Conservation (phyloP, 129 eudicot genomes). For the Smallanthus sonchifolius region DNA sequence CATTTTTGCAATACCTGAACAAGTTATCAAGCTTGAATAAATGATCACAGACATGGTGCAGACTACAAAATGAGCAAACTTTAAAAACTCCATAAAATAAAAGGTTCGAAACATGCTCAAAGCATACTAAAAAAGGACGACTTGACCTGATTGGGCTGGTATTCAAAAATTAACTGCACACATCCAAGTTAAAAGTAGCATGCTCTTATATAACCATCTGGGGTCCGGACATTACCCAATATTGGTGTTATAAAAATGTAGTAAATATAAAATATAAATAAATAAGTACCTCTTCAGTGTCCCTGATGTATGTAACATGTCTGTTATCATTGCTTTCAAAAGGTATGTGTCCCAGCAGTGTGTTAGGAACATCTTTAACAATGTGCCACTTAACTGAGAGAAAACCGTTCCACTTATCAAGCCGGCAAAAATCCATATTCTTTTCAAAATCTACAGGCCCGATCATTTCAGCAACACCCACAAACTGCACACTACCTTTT, state of each 20-base stretch:
- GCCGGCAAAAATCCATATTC: conserved; percentile 94
- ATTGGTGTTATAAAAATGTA: background rate
- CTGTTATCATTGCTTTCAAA: conserved; percentile 83
- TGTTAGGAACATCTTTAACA: conserved; percentile 78
- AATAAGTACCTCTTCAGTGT: conserved; percentile 74
- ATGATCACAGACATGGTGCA: no score
- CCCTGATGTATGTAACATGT: conserved; percentile 85
- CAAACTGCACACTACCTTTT: conserved; percentile 88
- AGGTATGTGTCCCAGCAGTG: conserved; percentile 59
- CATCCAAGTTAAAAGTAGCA: no score
- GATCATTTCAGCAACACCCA: conserved; percentile 89
- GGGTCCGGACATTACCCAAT: no score
- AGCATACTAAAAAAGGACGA: background rate
- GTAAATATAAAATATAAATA: background rate
- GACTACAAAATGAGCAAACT: background rate
- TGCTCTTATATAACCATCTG: no score
- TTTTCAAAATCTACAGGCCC: conserved; percentile 77
- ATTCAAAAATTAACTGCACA: background rate
- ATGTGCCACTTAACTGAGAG: conserved; percentile 94
- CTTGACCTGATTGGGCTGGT: background rate
- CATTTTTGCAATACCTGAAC: background rate
- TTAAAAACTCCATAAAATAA: background rate
- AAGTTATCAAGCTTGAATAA: background rate
- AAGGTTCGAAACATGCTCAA: background rate
- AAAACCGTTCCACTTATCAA: conserved; percentile 89